Evolutionary conservation across 2,329 filamentous ascomycete species (phyloP).

Genomic region (Cercospora zeina): DNA sequence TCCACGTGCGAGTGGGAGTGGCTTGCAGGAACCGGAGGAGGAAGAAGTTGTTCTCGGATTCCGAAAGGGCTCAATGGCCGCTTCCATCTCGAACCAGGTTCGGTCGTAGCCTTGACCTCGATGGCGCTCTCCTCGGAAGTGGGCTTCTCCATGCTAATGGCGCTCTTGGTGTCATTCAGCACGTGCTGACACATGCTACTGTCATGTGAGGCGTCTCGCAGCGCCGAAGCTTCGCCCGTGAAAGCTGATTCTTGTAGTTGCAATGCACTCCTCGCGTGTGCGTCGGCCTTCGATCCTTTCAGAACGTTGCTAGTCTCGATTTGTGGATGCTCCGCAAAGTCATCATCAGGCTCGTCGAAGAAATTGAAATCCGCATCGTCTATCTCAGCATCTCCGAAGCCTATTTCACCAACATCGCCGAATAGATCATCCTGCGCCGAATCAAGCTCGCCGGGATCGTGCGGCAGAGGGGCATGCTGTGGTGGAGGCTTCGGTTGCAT

Average conservation of each 20-base stretch:
- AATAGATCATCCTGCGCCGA: slow-evolving; percentile 63
- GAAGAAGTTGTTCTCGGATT: slow-evolving; percentile 51
- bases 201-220: not conserved
- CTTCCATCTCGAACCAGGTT: not conserved
- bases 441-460: slow-evolving; percentile 20
- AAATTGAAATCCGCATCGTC: slow-evolving; percentile 83
- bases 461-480: slow-evolving; percentile 8
- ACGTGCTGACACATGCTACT: not conserved
- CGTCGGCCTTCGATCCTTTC: not conserved
- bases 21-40: slow-evolving; percentile 42
- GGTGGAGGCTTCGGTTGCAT: slow-evolving; percentile 35
- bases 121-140: not conserved
- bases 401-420: slow-evolving; percentile 55
- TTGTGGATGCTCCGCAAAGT: slow-evolving; percentile 1
- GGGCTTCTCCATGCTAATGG: not conserved
- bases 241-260: not conserved
- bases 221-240: not conserved
- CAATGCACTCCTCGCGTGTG: not conserved
- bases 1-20: slow-evolving; percentile 14
- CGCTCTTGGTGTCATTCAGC: not conserved
- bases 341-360: slow-evolving; percentile 64
- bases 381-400: slow-evolving; percentile 29
- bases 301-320: not conserved
- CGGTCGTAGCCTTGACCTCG: not conserved
- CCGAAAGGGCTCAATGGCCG: slow-evolving; percentile 42